These are phyloP conservation scores for Claviceps maximensis DNA, from an alignment of 2,329 filamentous ascomycete genomes.

Conservation along the genomic window DNA sequence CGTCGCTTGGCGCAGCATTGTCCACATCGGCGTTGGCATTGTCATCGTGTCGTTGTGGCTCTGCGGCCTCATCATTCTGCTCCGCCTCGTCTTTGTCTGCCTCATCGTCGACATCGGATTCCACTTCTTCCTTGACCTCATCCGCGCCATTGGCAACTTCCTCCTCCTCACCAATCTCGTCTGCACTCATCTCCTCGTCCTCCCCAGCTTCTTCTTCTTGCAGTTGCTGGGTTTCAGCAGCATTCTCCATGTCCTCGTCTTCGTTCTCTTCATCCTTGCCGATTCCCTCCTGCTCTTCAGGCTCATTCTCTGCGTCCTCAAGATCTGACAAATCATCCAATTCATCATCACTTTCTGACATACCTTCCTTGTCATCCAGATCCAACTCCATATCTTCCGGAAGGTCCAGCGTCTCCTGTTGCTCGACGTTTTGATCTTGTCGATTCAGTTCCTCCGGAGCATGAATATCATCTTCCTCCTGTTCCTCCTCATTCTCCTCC, in stretches of 20 bases:
- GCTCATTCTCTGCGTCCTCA: conserved; percentile 30
- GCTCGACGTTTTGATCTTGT: conserved; percentile 63
- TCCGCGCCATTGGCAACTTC: conserved; percentile 28
- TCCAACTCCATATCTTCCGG: conserved; percentile 83
- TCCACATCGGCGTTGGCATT: conserved; percentile 42
- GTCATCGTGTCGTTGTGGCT: conserved; percentile 25
- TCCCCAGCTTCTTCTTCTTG: conserved; percentile 30
- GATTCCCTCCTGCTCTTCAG: conserved; percentile 22
- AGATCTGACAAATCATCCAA: conserved; percentile 44
- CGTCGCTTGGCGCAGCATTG: conserved; percentile 50
- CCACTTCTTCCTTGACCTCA: conserved; percentile 34
- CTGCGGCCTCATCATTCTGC: conserved; percentile 22
- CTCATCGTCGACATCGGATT: conserved; percentile 20
- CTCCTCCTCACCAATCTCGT: conserved; percentile 40
- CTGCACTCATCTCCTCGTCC: conserved; percentile 26
- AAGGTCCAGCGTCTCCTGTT: conserved; percentile 69
- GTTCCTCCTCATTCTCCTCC: conserved; percentile 42
- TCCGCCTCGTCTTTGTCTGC: conserved; percentile 17
- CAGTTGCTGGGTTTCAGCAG: conserved; percentile 22
- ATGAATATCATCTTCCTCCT: conserved; percentile 42
- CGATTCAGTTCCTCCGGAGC: conserved; percentile 43
- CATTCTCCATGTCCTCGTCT: conserved; percentile 24
- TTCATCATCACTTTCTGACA: conserved; percentile 39
- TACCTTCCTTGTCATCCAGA: conserved; percentile 53
- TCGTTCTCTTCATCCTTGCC: conserved; percentile 18